A percentile compares a stretch with the other conserved stretches of the same genome.
Conservation (phyloP, 495 filamentous ascomycete genomes). For the Talaromyces proteolyticus region DNA sequence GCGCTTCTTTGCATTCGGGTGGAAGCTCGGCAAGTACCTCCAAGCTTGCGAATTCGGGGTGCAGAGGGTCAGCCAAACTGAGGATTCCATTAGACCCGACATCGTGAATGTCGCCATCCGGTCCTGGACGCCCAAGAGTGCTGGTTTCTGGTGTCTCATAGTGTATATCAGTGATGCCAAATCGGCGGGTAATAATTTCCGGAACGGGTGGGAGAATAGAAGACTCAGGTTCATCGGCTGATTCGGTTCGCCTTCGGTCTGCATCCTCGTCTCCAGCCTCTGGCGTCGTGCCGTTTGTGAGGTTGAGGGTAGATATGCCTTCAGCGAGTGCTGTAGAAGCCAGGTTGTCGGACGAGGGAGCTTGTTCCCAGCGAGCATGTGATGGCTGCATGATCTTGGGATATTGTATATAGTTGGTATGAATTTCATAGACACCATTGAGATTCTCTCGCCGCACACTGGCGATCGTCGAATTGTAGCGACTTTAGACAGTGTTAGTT, state of each 20-base stretch:
- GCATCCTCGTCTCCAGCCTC: too few relatives aligned
- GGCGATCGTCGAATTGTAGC: conserved; percentile 70
- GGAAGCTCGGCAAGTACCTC: conserved; percentile 69
- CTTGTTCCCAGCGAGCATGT: conserved; percentile 71
- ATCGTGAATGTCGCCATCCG: conserved; percentile 53
- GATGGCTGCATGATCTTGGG: conserved; percentile 88
- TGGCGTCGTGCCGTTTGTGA: conserved; percentile 20
- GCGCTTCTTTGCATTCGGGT: conserved; percentile 61
- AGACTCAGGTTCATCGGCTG: conserved; percentile 1
- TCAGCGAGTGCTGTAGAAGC: conserved; percentile 22
- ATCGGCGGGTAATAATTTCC: conserved; percentile 62
- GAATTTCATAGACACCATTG: conserved; percentile 81
- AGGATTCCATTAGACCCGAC: conserved; percentile 61
- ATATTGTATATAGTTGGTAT: conserved; percentile 86
- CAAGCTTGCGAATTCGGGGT: conserved; percentile 49
- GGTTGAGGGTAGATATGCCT: conserved; percentile 30
- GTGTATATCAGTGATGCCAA: conserved; percentile 66
- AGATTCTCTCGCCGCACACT: conserved; percentile 58
- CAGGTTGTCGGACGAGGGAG: conserved; percentile 30
- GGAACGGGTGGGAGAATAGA: conserved; percentile 60
- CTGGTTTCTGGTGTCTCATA: conserved; percentile 55
- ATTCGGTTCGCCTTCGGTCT: too few relatives aligned
- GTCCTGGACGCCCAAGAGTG: conserved; percentile 56
- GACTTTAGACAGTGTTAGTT: conserved; percentile 36
- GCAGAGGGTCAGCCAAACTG: conserved; percentile 30